These are phyloP conservation scores for Conticribra guillardii DNA, from an alignment of 108 stramenopile genomes.

Conservation along the genomic window DNA sequence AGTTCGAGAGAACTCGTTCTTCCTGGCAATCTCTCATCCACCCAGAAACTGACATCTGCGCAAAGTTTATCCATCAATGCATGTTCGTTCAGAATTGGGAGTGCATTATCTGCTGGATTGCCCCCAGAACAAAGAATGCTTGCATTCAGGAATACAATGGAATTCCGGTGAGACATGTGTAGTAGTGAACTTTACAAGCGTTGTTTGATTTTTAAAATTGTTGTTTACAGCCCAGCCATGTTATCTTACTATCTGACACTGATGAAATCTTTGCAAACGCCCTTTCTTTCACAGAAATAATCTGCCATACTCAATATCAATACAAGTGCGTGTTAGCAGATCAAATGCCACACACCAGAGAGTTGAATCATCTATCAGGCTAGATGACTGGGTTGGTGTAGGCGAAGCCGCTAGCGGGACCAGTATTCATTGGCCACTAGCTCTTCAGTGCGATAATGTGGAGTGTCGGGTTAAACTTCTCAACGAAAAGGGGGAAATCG, in stretches of 20 bases:
- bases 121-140: constrained; percentile 5
- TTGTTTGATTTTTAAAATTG: no score
- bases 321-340: constrained; percentile 55
- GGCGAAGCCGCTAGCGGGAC: constrained; percentile 55
- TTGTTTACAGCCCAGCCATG: no score
- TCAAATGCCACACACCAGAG: no score
- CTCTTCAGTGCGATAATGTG: constrained; percentile 38
- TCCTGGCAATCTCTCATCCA: constrained; percentile 26
- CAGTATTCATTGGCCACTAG: constrained; percentile 53
- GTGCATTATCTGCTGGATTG: constrained; percentile 17
- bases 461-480: constrained; percentile 52
- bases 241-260: constrained; percentile 1
- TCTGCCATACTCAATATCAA: constrained; percentile 55
- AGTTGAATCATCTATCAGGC: not conserved
- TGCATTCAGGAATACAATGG: constrained; percentile 18
- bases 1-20: constrained; percentile 26
- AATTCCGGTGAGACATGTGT: constrained; percentile 40
- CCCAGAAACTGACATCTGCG: no score
- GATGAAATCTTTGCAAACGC: no score
- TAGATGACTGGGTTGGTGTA: constrained; percentile 53
- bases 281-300: constrained; percentile 59
- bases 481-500: constrained; percentile 42
- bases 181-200: no score
- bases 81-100: constrained; percentile 53
- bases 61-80: constrained; percentile 15